phyloP scores from a whole-genome alignment of 768 basidiomycete species.

The Mycena haematopus region DNA sequence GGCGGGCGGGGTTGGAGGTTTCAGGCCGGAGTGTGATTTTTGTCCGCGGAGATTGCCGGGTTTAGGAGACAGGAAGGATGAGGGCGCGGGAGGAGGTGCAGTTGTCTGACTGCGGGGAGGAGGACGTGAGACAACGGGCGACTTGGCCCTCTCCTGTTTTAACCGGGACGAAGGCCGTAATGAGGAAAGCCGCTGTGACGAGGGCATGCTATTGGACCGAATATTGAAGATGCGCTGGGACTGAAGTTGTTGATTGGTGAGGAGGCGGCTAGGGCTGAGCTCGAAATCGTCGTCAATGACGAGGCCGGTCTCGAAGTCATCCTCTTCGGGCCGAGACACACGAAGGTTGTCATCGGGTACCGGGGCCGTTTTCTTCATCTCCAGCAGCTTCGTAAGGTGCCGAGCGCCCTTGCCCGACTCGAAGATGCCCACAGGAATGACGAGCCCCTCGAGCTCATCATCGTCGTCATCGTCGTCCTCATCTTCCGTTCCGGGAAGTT shows the following conservation, averaged over 20 bases:
- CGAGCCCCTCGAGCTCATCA: conserved; percentile 80
- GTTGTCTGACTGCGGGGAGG: conserved; percentile 66
- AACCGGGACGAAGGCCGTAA: conserved; percentile 69
- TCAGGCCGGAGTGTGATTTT: conserved; percentile 84
- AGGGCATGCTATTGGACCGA: conserved; percentile 68
- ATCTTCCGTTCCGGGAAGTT: conserved; percentile 75
- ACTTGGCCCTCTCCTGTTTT: conserved; percentile 72
- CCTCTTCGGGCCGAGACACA: conserved; percentile 69
- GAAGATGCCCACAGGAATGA: conserved; percentile 78
- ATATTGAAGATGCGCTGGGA: conserved; percentile 46
- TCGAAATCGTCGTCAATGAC: conserved; percentile 85
- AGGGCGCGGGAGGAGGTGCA: conserved; percentile 60
- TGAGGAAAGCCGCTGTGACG: conserved; percentile 49
- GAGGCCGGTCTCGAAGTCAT: conserved; percentile 86
- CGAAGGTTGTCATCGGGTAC: conserved; percentile 48
- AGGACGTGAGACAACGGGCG: conserved; percentile 67
- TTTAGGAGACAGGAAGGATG: conserved; percentile 69
- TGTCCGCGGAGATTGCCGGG: conserved; percentile 80
- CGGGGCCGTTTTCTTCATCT: conserved; percentile 61
- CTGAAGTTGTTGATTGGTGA: conserved; percentile 53
- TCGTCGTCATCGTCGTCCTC: conserved; percentile 70
- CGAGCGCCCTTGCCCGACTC: conserved; percentile 68
- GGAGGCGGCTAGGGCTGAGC: conserved; percentile 78
- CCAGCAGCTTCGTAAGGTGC: conserved; percentile 57
- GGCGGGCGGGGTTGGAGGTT: conserved; percentile 74